Evolutionary conservation across 495 filamentous ascomycete genomes (phyloP).

Genomic region (Penicillium odoratum): DNA sequence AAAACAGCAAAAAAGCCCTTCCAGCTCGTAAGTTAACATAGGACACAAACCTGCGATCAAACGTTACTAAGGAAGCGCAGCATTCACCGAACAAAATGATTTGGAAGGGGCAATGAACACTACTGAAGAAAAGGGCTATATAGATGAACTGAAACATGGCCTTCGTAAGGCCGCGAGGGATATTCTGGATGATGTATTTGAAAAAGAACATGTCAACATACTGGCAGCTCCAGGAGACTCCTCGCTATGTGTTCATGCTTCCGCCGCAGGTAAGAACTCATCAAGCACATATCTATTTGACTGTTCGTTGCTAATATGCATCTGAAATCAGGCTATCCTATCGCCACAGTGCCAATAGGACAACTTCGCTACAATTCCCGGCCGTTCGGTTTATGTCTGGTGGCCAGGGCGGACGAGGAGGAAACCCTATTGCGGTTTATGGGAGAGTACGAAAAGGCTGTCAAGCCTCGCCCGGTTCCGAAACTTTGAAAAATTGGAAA

Average conservation of each 20-base stretch:
- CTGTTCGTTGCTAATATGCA: conserved; percentile 1
- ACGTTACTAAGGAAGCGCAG: not conserved
- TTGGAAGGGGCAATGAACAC: conserved; percentile 14
- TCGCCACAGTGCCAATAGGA: conserved; percentile 33
- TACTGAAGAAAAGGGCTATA: conserved; percentile 14
- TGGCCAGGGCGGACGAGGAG: conserved; percentile 25
- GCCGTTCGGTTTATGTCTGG: conserved; percentile 33
- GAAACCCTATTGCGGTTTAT: conserved; percentile 30
- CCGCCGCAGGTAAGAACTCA: conserved; percentile 24
- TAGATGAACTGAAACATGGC: conserved; percentile 12
- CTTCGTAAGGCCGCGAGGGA: conserved; percentile 10
- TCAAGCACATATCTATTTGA: not conserved
- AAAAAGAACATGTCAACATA: conserved; percentile 23
- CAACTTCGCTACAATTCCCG: conserved; percentile 34
- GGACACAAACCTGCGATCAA: not conserved
- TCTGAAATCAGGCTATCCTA: conserved; percentile 27
- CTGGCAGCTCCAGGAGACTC: conserved; percentile 32
- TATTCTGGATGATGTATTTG: conserved; percentile 22
- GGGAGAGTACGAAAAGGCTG: conserved; percentile 23
- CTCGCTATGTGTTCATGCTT: conserved; percentile 29
- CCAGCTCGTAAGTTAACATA: conserved; percentile 7
- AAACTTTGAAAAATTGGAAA: not conserved
- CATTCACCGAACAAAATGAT: conserved; percentile 8
- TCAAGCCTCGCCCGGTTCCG: conserved; percentile 22
- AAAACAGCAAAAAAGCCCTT: conserved; percentile 7